Evolutionary conservation across 1,139 yeast species (phyloP).

Genomic region (Protomyces gravidus): DNA sequence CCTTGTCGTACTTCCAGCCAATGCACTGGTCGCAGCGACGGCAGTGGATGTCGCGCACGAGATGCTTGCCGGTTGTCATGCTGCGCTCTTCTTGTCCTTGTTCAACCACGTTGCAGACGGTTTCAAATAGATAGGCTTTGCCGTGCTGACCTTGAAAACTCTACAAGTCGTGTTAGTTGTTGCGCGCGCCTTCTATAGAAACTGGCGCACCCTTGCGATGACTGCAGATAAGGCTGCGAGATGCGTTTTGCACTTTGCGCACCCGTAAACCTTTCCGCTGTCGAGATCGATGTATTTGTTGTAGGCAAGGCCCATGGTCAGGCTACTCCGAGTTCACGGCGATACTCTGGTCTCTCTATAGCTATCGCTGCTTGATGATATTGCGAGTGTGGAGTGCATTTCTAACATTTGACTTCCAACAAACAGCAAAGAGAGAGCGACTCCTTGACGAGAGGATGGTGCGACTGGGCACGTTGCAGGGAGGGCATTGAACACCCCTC

Average conservation of each 20-base stretch:
- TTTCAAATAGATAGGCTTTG: slow-evolving; percentile 43
- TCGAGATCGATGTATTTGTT: slow-evolving; percentile 38
- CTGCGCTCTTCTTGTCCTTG: slow-evolving; percentile 42
- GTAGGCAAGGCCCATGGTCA: slow-evolving; percentile 43
- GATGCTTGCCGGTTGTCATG: slow-evolving; percentile 71
- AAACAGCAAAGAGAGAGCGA: too few relatives aligned
- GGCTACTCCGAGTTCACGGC: too few relatives aligned
- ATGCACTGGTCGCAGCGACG: slow-evolving; percentile 57
- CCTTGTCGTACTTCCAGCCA: slow-evolving; percentile 75
- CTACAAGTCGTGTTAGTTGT: slow-evolving; percentile 34
- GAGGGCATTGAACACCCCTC: too few relatives aligned
- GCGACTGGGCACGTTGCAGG: too few relatives aligned
- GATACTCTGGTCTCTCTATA: too few relatives aligned
- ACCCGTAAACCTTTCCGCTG: slow-evolving; percentile 41
- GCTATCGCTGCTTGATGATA: too few relatives aligned
- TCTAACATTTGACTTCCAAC: too few relatives aligned
- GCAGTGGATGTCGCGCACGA: slow-evolving; percentile 61
- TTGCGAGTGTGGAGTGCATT: too few relatives aligned
- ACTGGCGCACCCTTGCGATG: slow-evolving; percentile 40
- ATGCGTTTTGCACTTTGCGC: slow-evolving; percentile 44
- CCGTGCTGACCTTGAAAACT: slow-evolving; percentile 45
- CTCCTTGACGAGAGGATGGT: too few relatives aligned
- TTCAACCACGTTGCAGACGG: slow-evolving; percentile 44
- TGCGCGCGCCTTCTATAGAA: neutral
- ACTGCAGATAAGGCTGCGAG: slow-evolving; percentile 41